Evolutionary conservation across 148 eudicot genomes (phyloP).

Genomic region (Beta vulgaris): DNA sequence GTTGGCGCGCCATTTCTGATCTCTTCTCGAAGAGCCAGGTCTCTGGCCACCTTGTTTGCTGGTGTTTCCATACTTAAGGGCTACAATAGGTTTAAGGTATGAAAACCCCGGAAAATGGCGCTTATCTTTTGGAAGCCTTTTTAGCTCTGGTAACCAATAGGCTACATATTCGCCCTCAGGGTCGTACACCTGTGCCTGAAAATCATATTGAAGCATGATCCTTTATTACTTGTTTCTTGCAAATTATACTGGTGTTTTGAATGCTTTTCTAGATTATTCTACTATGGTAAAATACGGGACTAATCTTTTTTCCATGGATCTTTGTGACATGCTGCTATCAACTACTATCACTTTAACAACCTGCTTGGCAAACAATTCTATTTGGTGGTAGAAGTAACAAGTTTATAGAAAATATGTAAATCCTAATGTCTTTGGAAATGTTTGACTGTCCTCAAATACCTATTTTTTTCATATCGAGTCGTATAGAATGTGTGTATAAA

Average conservation of each 20-base stretch:
- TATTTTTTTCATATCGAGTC: no score
- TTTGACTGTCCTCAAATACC: no score
- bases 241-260: not conserved
- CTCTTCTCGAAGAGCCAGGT: constrained; percentile 10
- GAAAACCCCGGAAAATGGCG: constrained; percentile 68
- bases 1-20: not conserved
- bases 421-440: no score
- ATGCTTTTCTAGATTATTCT: not conserved
- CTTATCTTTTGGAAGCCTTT: constrained; percentile 59
- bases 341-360: no score
- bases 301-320: not conserved
- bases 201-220: not conserved
- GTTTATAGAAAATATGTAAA: no score
- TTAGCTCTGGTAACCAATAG: constrained; percentile 79
- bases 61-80: constrained; percentile 52
- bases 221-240: not conserved
- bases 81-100: constrained; percentile 64
- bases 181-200: constrained; percentile 79
- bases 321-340: not conserved
- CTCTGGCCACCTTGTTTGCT: constrained; percentile 25
- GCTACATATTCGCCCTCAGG: constrained; percentile 83
- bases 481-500: no score
- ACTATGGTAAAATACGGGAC: not conserved
- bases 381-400: no score
- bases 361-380: no score